Evolutionary conservation across 2,329 filamentous ascomycete species (phyloP).

Genomic region (Clonostachys solani): DNA sequence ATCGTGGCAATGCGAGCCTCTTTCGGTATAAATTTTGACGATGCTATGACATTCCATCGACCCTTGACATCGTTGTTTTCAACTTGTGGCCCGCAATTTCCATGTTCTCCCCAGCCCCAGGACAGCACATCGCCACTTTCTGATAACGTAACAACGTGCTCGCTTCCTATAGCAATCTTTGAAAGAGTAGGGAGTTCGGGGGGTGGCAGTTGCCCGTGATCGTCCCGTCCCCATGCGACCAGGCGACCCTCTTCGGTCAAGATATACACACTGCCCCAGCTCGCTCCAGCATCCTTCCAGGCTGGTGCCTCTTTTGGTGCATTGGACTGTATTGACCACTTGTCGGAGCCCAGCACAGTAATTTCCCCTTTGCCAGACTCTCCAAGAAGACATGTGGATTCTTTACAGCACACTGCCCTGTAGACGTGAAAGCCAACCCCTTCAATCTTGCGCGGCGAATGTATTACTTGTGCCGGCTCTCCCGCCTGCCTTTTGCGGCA

Average conservation of each 20-base stretch:
- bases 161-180: constrained; percentile 78
- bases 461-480: constrained; percentile 43
- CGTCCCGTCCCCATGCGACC: constrained; percentile 75
- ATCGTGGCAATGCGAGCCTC: constrained; percentile 53
- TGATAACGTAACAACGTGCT: constrained; percentile 77
- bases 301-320: constrained; percentile 46
- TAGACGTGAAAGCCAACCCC: constrained; percentile 56
- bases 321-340: constrained; percentile 59
- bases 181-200: constrained; percentile 51
- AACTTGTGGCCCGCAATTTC: constrained; percentile 79
- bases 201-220: constrained; percentile 78
- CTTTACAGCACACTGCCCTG: constrained; percentile 72
- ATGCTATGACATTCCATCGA: constrained; percentile 62
- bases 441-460: constrained; percentile 57
- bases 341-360: constrained; percentile 68
- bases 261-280: constrained; percentile 80
- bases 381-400: constrained; percentile 75
- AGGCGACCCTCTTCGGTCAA: constrained; percentile 57
- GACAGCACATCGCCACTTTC: constrained; percentile 63
- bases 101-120: constrained; percentile 98
- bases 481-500: constrained; percentile 84
- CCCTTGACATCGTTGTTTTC: constrained; percentile 64
- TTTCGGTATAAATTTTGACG: constrained; percentile 47
- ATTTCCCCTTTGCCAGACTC: constrained; percentile 52
- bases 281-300: constrained; percentile 69